Base-by-base conservation (phyloP, 805 yeast species). In the Teunomyces stri region DNA sequence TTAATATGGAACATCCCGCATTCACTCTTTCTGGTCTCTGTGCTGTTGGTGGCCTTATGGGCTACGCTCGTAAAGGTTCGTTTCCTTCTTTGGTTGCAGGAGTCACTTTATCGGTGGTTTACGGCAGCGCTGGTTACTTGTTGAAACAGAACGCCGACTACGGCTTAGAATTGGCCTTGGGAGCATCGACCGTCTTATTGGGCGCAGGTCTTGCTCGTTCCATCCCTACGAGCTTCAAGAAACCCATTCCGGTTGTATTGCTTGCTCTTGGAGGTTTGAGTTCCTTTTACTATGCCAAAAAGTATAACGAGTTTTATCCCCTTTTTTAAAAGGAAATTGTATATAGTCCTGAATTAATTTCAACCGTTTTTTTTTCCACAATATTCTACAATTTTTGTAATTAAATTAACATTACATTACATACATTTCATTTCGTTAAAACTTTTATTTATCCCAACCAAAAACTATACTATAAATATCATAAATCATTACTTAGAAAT, bases 61-160 rank as follows among this genome's bases (percentile, higher is more conserved):
- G 94, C 34, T 87, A 70, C 65, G 58, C 68, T 66, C 79, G 76
- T 54, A 85, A 86, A 56, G 79, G 85, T 10, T 87, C 96, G 1
- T 60, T 84, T 31, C 95, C 96, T 18, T 89, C 96, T 0, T 74
- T 91, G 46, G 68, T 81, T 42, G 96, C 92, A 1, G 97, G 97
- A 34, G 53, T 79, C 7, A 66, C 82, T 1, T 71, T 87, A 52
- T 75, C 86, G 11, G 70, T 78, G 2, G 60, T 81, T 22, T 87
- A 78, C 61, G 87, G 85, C n/a, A 60, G 72, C 48, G 84, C 89
- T 2, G 92, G 96, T 13, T 87, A 89, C 66, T 74, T 91, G 54
- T 70, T 89, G 51, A 77, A 80, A 53, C 70, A 83, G 46, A 87
- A 89, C 62, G 82, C 81, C 51, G 90, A 87, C 60, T 80, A 80